phyloP scores from a whole-genome alignment of 306 rosid genomes.

The Quercus rubra region DNA sequence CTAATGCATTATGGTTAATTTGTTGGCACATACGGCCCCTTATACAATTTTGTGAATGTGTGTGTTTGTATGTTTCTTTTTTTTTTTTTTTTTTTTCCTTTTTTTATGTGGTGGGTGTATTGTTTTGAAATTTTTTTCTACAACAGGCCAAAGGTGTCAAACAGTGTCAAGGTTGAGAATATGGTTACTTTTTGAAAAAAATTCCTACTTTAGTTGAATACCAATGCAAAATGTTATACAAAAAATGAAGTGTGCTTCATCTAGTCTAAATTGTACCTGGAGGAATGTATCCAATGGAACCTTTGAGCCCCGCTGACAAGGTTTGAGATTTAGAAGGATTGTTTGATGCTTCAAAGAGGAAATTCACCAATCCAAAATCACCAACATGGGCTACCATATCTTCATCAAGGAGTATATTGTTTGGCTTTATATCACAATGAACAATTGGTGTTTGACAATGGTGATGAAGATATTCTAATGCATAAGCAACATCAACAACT shows the following conservation, averaged over 20 bases:
- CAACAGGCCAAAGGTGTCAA: no score
- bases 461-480: neutral
- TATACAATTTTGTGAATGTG: no score
- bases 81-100: no score
- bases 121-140: no score
- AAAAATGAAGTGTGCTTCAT: no score
- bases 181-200: neutral
- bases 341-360: conserved; percentile 21
- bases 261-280: conserved; percentile 15
- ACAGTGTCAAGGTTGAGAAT: no score
- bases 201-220: no score
- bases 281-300: conserved; percentile 33
- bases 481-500: neutral
- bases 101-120: no score
- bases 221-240: no score
- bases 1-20: no score
- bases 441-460: conserved; percentile 1
- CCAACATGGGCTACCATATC: conserved; percentile 24
- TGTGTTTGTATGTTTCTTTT: no score
- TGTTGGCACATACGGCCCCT: no score
- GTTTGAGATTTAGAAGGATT: neutral
- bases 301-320: conserved; percentile 15
- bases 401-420: conserved; percentile 31
- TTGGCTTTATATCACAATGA: conserved; percentile 38
- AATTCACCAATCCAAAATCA: conserved; percentile 30